Conservation (phyloP, 176 grass and related monocot genomes). For the Aegilops sharonensis region DNA sequence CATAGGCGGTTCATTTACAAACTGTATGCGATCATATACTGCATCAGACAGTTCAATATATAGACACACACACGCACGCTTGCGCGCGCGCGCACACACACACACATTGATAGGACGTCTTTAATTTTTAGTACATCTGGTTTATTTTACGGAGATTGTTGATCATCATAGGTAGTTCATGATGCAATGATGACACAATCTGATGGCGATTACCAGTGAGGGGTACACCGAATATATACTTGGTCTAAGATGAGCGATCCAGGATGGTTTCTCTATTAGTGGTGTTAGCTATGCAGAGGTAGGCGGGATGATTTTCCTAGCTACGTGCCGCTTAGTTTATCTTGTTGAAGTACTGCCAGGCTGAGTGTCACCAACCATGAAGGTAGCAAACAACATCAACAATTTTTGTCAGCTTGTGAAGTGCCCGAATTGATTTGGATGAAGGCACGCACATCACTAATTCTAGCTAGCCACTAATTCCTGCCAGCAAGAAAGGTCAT, state of each 20-base stretch:
- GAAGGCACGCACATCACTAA: background rate
- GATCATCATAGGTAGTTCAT: background rate
- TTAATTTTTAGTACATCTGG: background rate
- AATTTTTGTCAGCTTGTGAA: background rate
- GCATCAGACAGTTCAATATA: no score
- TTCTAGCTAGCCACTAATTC: background rate
- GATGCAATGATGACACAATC: background rate
- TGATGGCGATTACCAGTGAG: background rate
- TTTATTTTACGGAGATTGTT: background rate
- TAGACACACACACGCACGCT: no score
- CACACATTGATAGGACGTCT: background rate
- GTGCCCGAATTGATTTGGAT: background rate
- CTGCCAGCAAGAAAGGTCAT: constrained; percentile 13
- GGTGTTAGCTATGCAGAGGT: background rate
- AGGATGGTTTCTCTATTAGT: background rate
- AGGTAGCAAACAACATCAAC: background rate
- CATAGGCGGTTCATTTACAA: no score
- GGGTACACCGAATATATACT: background rate
- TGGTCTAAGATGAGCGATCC: no score
- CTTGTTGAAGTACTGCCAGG: background rate
- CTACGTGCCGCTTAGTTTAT: background rate
- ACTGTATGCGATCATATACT: no score
- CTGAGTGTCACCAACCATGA: background rate
- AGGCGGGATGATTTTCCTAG: background rate
- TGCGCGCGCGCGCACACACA: no score